These are phyloP conservation scores for Pseudogymnoascus sp. DNA, from an alignment of 2,329 filamentous ascomycete genomes.

Conservation along the genomic window DNA sequence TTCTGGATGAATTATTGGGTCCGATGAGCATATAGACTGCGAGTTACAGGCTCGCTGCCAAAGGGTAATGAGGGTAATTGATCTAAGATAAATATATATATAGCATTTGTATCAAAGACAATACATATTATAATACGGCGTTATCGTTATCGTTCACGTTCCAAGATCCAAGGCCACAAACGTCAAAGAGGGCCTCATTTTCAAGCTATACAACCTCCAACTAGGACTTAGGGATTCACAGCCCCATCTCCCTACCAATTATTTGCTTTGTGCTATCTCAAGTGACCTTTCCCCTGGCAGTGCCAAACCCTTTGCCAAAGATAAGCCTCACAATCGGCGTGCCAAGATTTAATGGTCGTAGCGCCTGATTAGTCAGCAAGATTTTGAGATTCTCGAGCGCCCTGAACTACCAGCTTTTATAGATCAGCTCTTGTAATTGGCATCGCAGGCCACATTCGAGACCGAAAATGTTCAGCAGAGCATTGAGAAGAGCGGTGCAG, in stretches of 20 bases:
- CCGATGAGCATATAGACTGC: constrained; percentile 5
- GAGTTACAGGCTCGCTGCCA: neutral
- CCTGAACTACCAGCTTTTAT: constrained; percentile 4
- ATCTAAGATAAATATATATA: neutral
- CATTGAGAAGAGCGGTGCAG: constrained; percentile 55
- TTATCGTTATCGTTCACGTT: neutral
- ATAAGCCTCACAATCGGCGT: constrained; percentile 28
- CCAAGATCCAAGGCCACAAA: neutral
- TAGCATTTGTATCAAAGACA: neutral
- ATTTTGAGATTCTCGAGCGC: constrained; percentile 10
- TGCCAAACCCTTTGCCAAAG: constrained; percentile 81
- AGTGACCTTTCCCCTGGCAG: constrained; percentile 79
- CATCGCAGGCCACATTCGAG: constrained; percentile 9
- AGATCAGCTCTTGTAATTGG: neutral
- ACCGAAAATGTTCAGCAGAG: constrained; percentile 34
- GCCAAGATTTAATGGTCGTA: constrained; percentile 5
- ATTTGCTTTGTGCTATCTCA: constrained; percentile 68
- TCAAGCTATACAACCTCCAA: neutral
- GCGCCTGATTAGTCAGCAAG: neutral
- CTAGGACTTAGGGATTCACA: constrained; percentile 34
- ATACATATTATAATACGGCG: neutral
- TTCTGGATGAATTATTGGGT: neutral
- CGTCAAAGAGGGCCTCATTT: neutral
- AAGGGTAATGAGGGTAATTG: neutral
- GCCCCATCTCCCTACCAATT: constrained; percentile 53